These are phyloP conservation scores for Amanita subjunquillea DNA, from an alignment of 768 basidiomycete species.

Conservation along the genomic window DNA sequence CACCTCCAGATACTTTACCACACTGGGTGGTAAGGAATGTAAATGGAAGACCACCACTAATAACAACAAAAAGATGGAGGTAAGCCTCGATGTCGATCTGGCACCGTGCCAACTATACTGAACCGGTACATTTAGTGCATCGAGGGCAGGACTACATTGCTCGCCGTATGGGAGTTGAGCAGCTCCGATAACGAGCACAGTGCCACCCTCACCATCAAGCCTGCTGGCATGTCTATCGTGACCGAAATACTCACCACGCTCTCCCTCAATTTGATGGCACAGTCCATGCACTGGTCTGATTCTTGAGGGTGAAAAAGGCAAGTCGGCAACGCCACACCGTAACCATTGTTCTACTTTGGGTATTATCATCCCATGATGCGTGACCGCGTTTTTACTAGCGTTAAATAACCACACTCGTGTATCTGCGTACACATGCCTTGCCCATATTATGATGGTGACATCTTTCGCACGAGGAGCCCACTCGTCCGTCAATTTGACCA, in stretches of 20 bases:
- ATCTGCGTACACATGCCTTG: too few relatives aligned
- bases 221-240: constrained; percentile 47
- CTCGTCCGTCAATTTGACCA: too few relatives aligned
- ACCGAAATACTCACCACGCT: constrained; percentile 76
- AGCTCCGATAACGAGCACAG: constrained; percentile 44
- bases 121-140: constrained; percentile 36
- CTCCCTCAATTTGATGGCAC: constrained; percentile 62
- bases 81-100: constrained; percentile 18
- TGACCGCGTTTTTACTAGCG: too few relatives aligned
- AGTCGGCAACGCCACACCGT: too few relatives aligned
- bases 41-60: constrained; percentile 53
- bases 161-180: constrained; percentile 63
- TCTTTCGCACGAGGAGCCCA: too few relatives aligned
- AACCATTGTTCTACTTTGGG: too few relatives aligned
- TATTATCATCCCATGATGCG: too few relatives aligned
- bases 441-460: too few relatives aligned
- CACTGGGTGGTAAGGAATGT: constrained; percentile 56
- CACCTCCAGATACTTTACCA: constrained; percentile 69
- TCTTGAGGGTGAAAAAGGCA: neutral
- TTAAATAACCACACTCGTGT: too few relatives aligned
- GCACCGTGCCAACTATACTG: neutral
- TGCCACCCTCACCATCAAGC: constrained; percentile 52
- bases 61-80: constrained; percentile 46
- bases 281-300: constrained; percentile 40
- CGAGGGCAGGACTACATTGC: constrained; percentile 34